Percentiles rank a stretch among this genome's conserved stretches.
These are phyloP conservation scores for Coemansia sp. DNA, from an alignment of 192 early-diverging fungal genomes.

Conservation along the genomic window DNA sequence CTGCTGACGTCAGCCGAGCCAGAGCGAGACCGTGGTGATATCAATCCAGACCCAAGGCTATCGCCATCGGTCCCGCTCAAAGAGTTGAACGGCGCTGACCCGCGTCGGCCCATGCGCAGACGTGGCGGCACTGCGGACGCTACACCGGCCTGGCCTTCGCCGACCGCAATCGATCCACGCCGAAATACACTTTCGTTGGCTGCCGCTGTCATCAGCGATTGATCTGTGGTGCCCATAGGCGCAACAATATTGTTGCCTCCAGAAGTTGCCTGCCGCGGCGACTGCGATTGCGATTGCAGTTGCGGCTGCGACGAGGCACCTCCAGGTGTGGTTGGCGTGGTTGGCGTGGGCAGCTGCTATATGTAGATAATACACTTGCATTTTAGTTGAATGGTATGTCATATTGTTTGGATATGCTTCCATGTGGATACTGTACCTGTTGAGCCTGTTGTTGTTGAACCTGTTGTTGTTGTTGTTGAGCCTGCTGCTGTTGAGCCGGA, in stretches of 20 bases:
- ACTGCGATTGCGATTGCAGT: constrained; percentile 6
- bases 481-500: not conserved
- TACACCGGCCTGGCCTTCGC: constrained; percentile 49
- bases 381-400: not conserved
- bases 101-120: constrained; percentile 44
- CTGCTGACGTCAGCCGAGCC: constrained; percentile 19
- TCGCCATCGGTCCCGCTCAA: constrained; percentile 4
- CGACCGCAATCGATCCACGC: constrained; percentile 53
- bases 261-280: not conserved
- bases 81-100: constrained; percentile 33
- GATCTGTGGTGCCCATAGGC: constrained; percentile 15
- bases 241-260: not conserved
- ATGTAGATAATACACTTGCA: not conserved
- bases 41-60: constrained; percentile 4
- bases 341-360: constrained; percentile 36
- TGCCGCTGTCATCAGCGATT: constrained; percentile 40
- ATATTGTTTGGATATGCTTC: too few species aligned
- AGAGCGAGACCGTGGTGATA: constrained; percentile 14
- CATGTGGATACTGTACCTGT: not conserved
- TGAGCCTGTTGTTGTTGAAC: not conserved
- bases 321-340: constrained; percentile 14
- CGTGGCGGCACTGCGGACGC: constrained; percentile 56
- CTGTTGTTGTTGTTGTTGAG: not conserved
- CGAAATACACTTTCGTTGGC: constrained; percentile 57
- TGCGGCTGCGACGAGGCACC: constrained; percentile 11